A percentile compares a stretch with the other conserved stretches of the same genome.
Evolutionary conservation across 2,329 filamentous ascomycete species (phyloP).

Genomic region (Venturia aucupariae): DNA sequence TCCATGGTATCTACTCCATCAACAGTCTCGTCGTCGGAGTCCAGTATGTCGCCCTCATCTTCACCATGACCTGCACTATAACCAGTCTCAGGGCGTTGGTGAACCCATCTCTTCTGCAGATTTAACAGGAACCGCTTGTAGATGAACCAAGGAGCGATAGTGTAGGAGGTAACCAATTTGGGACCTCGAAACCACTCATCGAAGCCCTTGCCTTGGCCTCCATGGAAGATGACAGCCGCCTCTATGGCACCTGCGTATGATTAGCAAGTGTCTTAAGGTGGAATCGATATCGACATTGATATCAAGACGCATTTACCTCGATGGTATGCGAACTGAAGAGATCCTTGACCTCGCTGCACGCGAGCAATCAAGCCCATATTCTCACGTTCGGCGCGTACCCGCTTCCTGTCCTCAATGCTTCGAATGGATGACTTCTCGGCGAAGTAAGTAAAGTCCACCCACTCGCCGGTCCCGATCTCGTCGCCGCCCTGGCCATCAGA

Average conservation of each 20-base stretch:
- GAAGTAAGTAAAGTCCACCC: neutral
- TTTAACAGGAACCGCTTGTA: neutral
- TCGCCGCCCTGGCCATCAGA: neutral
- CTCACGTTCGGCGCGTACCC: neutral
- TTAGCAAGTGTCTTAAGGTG: neutral
- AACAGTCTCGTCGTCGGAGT: neutral
- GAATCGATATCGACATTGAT: neutral
- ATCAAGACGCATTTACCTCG: neutral
- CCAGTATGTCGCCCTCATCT: neutral
- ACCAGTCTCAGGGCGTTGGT: neutral
- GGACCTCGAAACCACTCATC: constrained; percentile 2
- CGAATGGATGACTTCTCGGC: neutral
- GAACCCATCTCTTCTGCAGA: neutral
- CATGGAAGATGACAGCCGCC: neutral
- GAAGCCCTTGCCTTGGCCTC: neutral
- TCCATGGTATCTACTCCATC: neutral
- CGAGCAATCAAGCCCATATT: neutral
- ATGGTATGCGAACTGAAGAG: neutral
- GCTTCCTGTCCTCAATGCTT: neutral
- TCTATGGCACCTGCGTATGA: neutral
- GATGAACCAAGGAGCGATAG: neutral
- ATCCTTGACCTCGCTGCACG: neutral
- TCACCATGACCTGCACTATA: neutral
- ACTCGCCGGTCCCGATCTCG: neutral
- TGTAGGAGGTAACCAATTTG: neutral